phyloP scores from a whole-genome alignment of 441 rosid genomes.

The Rhodomyrtus psidioides region DNA sequence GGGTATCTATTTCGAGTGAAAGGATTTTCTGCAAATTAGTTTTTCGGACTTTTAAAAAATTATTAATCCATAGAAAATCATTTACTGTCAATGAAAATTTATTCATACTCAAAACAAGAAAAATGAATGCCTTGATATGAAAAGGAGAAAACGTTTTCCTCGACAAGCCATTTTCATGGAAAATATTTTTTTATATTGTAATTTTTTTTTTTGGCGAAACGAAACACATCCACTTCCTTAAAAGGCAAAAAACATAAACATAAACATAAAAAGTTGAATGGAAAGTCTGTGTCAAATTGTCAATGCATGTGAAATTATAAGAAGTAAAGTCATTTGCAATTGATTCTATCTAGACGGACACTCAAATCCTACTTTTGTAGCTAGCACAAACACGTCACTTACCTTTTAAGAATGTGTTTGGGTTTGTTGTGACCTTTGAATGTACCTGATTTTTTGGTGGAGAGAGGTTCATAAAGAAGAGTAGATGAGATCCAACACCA shows the following conservation, averaged over 20 bases:
- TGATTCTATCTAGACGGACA: neutral
- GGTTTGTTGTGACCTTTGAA: neutral
- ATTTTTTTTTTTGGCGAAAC: neutral
- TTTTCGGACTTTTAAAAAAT: fast-evolving
- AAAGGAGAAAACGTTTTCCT: neutral
- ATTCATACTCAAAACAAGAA: neutral
- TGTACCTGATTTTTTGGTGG: neutral
- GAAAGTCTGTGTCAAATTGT: neutral
- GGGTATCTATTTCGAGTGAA: neutral
- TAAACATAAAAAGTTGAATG: neutral
- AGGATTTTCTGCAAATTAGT: neutral
- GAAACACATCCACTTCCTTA: neutral
- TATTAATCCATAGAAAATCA: neutral
- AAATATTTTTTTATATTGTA: neutral
- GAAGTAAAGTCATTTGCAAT: neutral
- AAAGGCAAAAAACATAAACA: neutral
- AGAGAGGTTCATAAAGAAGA: neutral
- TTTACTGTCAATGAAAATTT: neutral
- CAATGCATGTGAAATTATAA: neutral
- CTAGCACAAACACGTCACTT: neutral
- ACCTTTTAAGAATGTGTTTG: neutral
- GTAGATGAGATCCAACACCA: neutral
- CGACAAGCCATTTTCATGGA: neutral
- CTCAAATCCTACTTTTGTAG: neutral
- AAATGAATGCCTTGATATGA: neutral